Evolutionary conservation across 441 rosid genomes (phyloP), one percentile per base, ranked within the genome.

Genomic region (Geranium incanum): DNA sequence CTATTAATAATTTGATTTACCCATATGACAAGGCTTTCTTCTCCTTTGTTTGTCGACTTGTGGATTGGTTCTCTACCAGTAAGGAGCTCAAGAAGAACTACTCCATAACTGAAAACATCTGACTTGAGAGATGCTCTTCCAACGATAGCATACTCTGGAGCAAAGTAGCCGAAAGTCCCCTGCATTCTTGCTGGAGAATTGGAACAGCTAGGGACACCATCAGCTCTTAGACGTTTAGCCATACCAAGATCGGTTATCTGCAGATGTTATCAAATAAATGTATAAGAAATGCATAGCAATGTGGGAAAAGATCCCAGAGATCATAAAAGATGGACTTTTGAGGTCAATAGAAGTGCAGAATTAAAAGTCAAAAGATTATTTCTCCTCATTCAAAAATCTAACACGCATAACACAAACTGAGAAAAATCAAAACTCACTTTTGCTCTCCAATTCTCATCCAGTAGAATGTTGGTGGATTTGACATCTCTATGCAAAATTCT

Each of bases 161-260:
- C 99, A 82, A 94, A 92, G 81, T 94, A 94, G 71, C 99, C 97
- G 78, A 94, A 94, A 28, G 97, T 92, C 33, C 99, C 99, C 78
- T 92, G 97, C 82, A 94, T 84, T 79, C 97, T 84, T 68, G 91
- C 90, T 0, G 99, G 99, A 80, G 99, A 94, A 82, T 77, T 94
- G 63, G 95, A 86, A 81, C 86, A 81, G 69, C 99, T 94, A 28
- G 95, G 80, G 69, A 82, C 72, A 55, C 89, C 97, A 72, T 94
- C 99, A 28, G 86, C 88, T 71, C 86, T 83, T 63, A 94, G 75
- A 75, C 84, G 76, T 84, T 94, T 92, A 9, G 99, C 99, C 99
- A 94, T 90, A 57, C 99, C 99, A 78, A 94, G 96, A 80, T 94
- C 99, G 28, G 95, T 92, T 79, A 94, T 92, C 97, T 94, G 88